A percentile compares a stretch with the other conserved stretches of the same genome.
These are phyloP conservation scores for Eucalyptus rudis DNA, from an alignment of 345 rosid genomes.

Conservation along the genomic window DNA sequence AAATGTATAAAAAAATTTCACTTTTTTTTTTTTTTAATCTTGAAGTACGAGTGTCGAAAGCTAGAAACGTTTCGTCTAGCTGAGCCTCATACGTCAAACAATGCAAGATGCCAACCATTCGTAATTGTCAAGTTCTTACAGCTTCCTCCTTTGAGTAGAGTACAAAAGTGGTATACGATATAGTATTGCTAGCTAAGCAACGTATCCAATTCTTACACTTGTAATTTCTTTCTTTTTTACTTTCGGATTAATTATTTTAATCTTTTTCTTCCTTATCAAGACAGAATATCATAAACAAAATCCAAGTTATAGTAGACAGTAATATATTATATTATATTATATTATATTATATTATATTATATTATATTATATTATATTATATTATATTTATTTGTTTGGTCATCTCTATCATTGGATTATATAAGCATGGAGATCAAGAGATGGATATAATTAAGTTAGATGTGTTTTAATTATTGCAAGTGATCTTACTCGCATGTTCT, in stretches of 20 bases:
- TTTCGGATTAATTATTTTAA: not conserved
- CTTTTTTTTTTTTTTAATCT: no score
- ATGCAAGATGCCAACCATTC: not conserved
- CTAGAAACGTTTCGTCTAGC: not conserved
- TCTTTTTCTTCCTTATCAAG: not conserved
- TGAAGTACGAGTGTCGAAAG: not conserved
- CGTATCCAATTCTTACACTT: not conserved
- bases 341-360: not conserved
- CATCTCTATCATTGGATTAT: not conserved
- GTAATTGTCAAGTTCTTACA: not conserved
- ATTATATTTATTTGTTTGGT: not conserved
- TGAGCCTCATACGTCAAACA: not conserved
- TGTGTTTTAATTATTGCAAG: not conserved
- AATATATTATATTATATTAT: not conserved
- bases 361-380: not conserved
- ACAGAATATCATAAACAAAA: not conserved
- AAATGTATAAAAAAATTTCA: rapidly evolving
- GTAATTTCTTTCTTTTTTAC: not conserved
- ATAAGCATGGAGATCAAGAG: not conserved
- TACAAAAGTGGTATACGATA: not conserved
- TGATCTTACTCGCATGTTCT: not conserved
- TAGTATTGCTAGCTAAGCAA: not conserved
- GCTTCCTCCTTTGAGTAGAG: not conserved
- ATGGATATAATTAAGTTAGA: not conserved
- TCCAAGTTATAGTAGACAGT: not conserved